A percentile compares a stretch with the other conserved stretches of the same genome.
Conservation (phyloP, 2,329 filamentous ascomycete species). For the Colletotrichum paranaense region DNA sequence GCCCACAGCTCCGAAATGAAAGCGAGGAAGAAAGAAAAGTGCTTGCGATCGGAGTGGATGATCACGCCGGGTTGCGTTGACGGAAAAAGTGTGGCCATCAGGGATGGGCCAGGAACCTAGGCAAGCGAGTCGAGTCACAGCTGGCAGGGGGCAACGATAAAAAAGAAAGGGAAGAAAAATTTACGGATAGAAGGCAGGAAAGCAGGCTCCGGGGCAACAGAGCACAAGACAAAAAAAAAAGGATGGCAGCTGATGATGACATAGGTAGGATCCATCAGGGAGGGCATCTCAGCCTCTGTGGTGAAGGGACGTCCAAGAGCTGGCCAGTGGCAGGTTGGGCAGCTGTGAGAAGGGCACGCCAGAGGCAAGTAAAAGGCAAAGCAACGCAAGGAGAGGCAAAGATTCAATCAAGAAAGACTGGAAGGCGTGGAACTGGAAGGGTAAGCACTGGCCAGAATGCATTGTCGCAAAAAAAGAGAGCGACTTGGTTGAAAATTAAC, state of each 20-base stretch:
- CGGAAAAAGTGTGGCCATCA: constrained; percentile 9
- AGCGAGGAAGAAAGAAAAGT: neutral
- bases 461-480: constrained; percentile 20
- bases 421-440: too few species aligned
- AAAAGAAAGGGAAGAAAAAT: neutral
- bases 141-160: neutral
- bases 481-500: neutral
- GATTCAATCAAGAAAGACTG: too few species aligned
- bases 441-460: constrained; percentile 26
- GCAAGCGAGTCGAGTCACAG: constrained; percentile 1
- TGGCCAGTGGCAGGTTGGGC: too few species aligned
- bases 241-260: constrained; percentile 25
- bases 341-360: neutral
- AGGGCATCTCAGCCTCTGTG: neutral
- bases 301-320: neutral
- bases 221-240: neutral
- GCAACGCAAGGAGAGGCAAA: neutral
- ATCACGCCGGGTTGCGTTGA: constrained; percentile 2
- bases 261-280: constrained; percentile 29
- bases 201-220: constrained; percentile 20
- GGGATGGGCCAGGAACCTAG: constrained; percentile 21
- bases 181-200: neutral
- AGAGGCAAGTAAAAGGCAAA: neutral
- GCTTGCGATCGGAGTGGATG: constrained; percentile 15
- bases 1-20: neutral